These are phyloP conservation scores for Castanea crenata DNA, from an alignment of 306 rosid genomes.

Conservation along the genomic window DNA sequence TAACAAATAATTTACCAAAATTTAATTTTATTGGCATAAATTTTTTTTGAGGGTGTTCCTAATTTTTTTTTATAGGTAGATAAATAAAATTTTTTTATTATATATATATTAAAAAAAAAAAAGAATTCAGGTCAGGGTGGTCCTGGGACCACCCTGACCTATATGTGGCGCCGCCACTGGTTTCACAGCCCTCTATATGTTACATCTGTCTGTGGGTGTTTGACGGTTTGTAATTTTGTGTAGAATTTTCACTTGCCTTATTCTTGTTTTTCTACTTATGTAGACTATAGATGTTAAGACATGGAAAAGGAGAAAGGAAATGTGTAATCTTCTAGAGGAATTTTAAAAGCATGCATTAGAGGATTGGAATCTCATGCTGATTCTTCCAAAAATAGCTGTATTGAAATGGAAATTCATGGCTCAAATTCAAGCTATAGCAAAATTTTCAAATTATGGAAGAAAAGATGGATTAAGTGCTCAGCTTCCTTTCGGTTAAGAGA, in stretches of 20 bases:
- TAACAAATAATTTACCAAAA: no score
- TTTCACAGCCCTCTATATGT: not conserved
- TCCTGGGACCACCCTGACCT: no score
- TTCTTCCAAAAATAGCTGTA: conserved; percentile 14
- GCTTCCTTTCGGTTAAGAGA: conserved; percentile 21
- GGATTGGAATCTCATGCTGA: conserved; percentile 25
- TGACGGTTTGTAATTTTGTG: not conserved
- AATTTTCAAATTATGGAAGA: conserved; percentile 43
- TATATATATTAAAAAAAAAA: no score
- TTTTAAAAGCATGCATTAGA: conserved; percentile 50
- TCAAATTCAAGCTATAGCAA: conserved; percentile 41
- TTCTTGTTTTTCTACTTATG: conserved; percentile 9
- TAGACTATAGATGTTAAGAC: conserved; percentile 61
- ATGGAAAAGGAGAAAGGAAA: conserved; percentile 61
- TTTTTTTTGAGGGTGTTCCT: no score
- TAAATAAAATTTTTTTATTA: no score
- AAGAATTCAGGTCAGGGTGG: no score
- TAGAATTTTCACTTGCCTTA: not conserved
- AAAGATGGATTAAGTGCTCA: conserved; percentile 35
- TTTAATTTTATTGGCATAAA: no score
- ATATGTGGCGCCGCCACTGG: no score
- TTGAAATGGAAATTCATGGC: conserved; percentile 24
- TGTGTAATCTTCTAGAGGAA: conserved; percentile 69
- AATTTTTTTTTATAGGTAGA: no score
- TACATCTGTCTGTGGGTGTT: not conserved